Evolutionary conservation across 495 filamentous ascomycete species (phyloP).

Genomic region (Tuber borchii): DNA sequence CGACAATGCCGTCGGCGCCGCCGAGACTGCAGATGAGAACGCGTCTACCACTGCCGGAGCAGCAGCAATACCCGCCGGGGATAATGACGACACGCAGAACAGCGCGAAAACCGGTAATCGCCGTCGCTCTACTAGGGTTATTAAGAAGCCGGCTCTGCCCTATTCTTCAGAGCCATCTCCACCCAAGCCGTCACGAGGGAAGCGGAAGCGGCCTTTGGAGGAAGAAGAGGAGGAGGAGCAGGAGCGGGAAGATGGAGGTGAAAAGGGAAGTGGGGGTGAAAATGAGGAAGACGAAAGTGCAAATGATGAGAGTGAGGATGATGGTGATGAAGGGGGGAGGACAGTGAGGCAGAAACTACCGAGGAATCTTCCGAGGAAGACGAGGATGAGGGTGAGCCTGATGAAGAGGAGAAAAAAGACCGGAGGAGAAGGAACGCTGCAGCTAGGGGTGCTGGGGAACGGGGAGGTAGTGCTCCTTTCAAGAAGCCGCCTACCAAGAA

Average conservation of each 20-base stretch:
- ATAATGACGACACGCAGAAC: not conserved
- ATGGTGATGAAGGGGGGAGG: constrained; percentile 29
- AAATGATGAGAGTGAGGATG: constrained; percentile 6
- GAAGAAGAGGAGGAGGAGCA: constrained; percentile 44
- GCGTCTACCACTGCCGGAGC: constrained; percentile 9
- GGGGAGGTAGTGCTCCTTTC: constrained; percentile 40
- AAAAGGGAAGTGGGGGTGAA: not conserved
- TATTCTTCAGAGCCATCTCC: constrained; percentile 47
- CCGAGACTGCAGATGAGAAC: constrained; percentile 45
- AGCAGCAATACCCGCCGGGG: constrained; percentile 7
- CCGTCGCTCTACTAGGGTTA: constrained; percentile 76
- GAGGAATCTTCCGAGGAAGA: constrained; percentile 23
- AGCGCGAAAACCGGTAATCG: constrained; percentile 48
- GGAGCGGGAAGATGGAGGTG: constrained; percentile 17
- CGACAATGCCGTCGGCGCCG: constrained; percentile 9
- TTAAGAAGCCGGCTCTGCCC: constrained; percentile 64
- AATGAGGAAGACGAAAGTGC: constrained; percentile 9
- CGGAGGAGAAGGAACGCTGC: constrained; percentile 27
- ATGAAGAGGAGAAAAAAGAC: constrained; percentile 60
- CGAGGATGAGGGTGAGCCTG: constrained; percentile 48
- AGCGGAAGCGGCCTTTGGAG: constrained; percentile 42
- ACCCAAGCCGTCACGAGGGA: constrained; percentile 48
- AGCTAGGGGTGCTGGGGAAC: constrained; percentile 33
- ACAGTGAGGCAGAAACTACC: constrained; percentile 11
- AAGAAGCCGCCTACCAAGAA: constrained; percentile 66